Percentiles rank a stretch among this genome's conserved stretches.
Conservation (phyloP, 768 basidiomycete genomes). For the Tylopilus rubrobrunneus region DNA sequence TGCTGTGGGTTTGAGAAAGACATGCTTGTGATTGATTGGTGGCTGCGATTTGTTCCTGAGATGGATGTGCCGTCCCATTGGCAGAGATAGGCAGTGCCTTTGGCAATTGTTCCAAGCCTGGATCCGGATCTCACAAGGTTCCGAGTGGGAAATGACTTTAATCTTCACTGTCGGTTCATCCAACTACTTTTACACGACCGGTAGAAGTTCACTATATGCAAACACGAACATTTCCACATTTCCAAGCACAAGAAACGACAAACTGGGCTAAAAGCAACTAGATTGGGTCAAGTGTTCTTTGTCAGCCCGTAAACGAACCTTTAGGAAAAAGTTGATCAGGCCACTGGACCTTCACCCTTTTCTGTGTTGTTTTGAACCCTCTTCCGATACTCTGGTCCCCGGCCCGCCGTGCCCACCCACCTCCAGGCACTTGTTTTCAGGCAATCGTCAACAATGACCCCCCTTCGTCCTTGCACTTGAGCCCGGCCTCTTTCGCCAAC, state of each 20-base stretch:
- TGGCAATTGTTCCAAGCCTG: slow-evolving; percentile 26
- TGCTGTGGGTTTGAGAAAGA: slow-evolving; percentile 21
- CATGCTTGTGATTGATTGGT: slow-evolving; percentile 25
- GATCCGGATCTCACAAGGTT: slow-evolving; percentile 32
- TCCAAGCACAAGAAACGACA: slow-evolving; percentile 13
- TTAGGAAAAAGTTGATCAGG: slow-evolving; percentile 15
- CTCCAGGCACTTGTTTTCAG: too few relatives aligned
- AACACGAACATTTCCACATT: slow-evolving; percentile 13
- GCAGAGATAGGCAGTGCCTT: slow-evolving; percentile 27
- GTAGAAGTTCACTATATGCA: slow-evolving; percentile 23
- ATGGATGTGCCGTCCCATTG: slow-evolving; percentile 17
- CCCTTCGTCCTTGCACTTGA: too few relatives aligned
- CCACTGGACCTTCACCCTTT: slow-evolving; percentile 25
- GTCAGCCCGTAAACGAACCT: slow-evolving; percentile 12
- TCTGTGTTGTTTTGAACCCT: slow-evolving; percentile 27
- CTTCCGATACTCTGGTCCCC: slow-evolving; percentile 33
- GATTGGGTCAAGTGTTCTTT: slow-evolving; percentile 24
- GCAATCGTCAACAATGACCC: too few relatives aligned
- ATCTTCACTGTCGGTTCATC: slow-evolving; percentile 17
- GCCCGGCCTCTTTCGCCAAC: too few relatives aligned
- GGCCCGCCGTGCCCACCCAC: slow-evolving; percentile 67
- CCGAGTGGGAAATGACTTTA: slow-evolving; percentile 22
- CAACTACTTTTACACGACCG: slow-evolving; percentile 20
- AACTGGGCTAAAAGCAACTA: slow-evolving; percentile 6
- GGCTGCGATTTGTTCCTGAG: slow-evolving; percentile 28